A percentile compares a stretch with the other conserved stretches of the same genome.
phyloP scores from a whole-genome alignment of 352 stramenopile species.

The Phytopythium boreale region DNA sequence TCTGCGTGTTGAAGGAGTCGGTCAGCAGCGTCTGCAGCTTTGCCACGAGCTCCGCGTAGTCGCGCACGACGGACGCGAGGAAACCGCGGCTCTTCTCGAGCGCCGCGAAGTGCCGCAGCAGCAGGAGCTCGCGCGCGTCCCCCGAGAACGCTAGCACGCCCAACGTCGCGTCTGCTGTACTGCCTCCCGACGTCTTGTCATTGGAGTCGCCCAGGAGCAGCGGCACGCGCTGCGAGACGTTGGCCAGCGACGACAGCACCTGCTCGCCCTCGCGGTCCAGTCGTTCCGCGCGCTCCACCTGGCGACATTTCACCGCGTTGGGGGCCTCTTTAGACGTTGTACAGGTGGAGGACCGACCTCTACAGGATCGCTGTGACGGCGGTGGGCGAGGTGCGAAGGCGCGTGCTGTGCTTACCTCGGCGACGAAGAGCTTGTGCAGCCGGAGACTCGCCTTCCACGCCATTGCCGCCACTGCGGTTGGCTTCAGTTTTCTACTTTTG shows the following conservation, averaged over 20 bases:
- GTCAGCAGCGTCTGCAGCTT: constrained; percentile 36
- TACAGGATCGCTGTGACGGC: no score
- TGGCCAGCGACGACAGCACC: constrained; percentile 66
- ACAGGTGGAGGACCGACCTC: background rate
- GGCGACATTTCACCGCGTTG: background rate
- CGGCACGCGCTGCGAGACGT: constrained; percentile 58
- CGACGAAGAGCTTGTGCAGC: background rate
- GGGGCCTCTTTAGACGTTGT: no score
- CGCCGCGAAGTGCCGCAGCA: constrained; percentile 63
- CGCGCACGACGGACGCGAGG: constrained; percentile 44
- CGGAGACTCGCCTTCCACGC: background rate
- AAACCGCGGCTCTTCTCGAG: constrained; percentile 66
- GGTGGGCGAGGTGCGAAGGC: no score
- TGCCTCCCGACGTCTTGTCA: background rate
- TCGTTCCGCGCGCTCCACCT: constrained; percentile 43
- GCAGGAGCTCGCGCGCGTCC: constrained; percentile 35
- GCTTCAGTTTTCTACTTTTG: background rate
- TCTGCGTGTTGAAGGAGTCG: constrained; percentile 24
- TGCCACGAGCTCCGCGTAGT: constrained; percentile 42
- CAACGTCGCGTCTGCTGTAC: constrained; percentile 14
- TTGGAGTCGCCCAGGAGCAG: constrained; percentile 20
- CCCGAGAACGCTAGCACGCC: constrained; percentile 44
- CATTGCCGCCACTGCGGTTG: background rate
- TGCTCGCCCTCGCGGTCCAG: constrained; percentile 63
- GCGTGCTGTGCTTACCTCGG: background rate